Base-by-base conservation (phyloP, 2,329 filamentous ascomycete genomes). In the Colletotrichum sublineola region DNA sequence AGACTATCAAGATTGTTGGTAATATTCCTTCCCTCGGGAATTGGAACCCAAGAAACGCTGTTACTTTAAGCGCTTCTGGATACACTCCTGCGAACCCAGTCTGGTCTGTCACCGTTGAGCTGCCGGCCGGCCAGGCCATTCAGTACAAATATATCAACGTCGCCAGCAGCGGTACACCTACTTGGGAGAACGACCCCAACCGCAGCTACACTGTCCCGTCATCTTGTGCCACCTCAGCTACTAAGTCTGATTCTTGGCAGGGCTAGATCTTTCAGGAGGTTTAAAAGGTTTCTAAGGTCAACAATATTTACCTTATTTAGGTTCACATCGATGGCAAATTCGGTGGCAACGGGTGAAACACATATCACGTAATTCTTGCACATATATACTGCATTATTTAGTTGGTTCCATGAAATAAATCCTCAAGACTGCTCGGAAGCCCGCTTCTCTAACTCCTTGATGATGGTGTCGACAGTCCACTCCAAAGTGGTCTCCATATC, bases 81-180 rank as follows among this genome's bases (percentile, higher is more conserved):
- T 94, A 94, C 78, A 91, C 89, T 0, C 76, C 82, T 2, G 81
- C 79, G 44, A 89, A 92, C 76, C 90, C 88, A 0, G 75, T 92
- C 7, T 94, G 92, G 93, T 85, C 82, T 57, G 85, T 80, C 0
- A 87, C 86, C 0, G 78, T 94, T 38, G 82, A 81, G 1, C 80
- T 94, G 20, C 80, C 84, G 0, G 84, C 89, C 0, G 91, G 91
- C 2, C 83, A 84, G 60, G 81, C 80, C 3, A 83, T 94, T 55
- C 77, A 90, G 82, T 94, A 93, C 80, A 94, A 94, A 83, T 94
- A 89, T 78, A 87, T 94, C 76, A 87, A 88, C 62, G 86, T 91
- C 53, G 84, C 84, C 70, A 77, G 80, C 1, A 86, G 88, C 75
- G 88, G 90, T 0, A 82, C 81, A 0, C 81, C 92, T 11, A 84